Conservation (phyloP, 805 yeast species). For the Zygosaccharomyces pseudorouxii region DNA sequence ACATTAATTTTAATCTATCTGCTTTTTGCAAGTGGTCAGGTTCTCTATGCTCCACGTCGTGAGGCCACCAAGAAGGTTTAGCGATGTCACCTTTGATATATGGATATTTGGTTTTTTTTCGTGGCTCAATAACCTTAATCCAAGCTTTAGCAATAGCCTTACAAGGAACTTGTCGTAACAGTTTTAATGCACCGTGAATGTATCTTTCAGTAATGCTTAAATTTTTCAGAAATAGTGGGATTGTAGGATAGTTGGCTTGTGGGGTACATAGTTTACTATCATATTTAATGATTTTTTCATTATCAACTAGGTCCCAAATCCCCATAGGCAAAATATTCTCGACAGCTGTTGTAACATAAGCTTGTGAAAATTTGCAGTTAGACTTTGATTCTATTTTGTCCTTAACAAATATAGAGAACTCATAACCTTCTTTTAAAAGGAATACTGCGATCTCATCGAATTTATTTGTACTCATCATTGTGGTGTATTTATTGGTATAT, state of each 20-base stretch:
- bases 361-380: slow-evolving; percentile 6
- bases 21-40: slow-evolving; percentile 67
- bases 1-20: slow-evolving; percentile 50
- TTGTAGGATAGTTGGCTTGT: slow-evolving; percentile 2
- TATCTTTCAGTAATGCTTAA: slow-evolving; percentile 9
- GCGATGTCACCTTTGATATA: slow-evolving; percentile 48
- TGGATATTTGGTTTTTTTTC: slow-evolving; percentile 58
- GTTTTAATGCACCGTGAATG: slow-evolving; percentile 31
- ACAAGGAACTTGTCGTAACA: slow-evolving; percentile 51
- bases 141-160: slow-evolving; percentile 60
- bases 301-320: slow-evolving; percentile 15
- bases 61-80: slow-evolving; percentile 74
- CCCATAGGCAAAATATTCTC: slow-evolving; percentile 9
- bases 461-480: slow-evolving; percentile 9
- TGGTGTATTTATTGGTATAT: background rate
- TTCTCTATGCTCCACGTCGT: slow-evolving; percentile 52
- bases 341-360: slow-evolving; percentile 12
- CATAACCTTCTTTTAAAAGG: slow-evolving; percentile 13
- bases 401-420: slow-evolving; percentile 15
- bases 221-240: slow-evolving; percentile 8
- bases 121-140: slow-evolving; percentile 63
- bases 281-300: slow-evolving; percentile 7
- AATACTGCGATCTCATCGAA: slow-evolving; percentile 10
- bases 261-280: background rate
- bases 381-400: slow-evolving; percentile 1